These are phyloP conservation scores for Ophiocordyceps camponoti-leonardi DNA, from an alignment of 2,329 filamentous ascomycete genomes.

Conservation along the genomic window DNA sequence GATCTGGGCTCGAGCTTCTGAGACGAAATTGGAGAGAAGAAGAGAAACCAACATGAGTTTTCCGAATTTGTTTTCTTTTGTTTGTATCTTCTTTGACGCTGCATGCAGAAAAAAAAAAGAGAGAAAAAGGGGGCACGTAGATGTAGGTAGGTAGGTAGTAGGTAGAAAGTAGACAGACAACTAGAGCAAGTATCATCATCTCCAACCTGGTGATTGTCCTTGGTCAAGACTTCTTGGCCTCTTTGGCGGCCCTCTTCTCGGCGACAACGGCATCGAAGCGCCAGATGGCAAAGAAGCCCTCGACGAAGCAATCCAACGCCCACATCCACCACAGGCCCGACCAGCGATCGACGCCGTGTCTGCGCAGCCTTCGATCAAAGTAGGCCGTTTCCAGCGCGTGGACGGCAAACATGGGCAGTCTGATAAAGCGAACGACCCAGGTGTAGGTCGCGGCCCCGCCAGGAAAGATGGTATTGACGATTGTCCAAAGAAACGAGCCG, in stretches of 20 bases:
- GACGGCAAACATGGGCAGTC: constrained; percentile 40
- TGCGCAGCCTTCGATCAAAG: constrained; percentile 29
- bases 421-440: constrained; percentile 39
- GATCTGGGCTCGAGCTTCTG: not conserved
- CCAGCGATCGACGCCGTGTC: constrained; percentile 28
- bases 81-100: not conserved
- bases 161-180: not conserved
- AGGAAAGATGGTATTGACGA: constrained; percentile 34
- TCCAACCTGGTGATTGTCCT: not conserved
- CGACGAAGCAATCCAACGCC: constrained; percentile 33
- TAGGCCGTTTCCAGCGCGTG: constrained; percentile 47
- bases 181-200: not conserved
- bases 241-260: constrained; percentile 22
- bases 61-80: not conserved
- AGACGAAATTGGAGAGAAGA: not conserved
- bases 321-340: constrained; percentile 36
- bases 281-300: constrained; percentile 31
- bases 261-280: constrained; percentile 32
- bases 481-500: constrained; percentile 29
- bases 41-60: not conserved
- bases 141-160: not conserved
- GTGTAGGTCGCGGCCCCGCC: constrained; percentile 40
- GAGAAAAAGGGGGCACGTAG: not conserved
- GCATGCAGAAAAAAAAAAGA: not conserved
- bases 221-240: constrained; percentile 14